These are phyloP conservation scores for Phytophthora hybrid DNA, from an alignment of 352 stramenopile genomes.

Conservation along the genomic window DNA sequence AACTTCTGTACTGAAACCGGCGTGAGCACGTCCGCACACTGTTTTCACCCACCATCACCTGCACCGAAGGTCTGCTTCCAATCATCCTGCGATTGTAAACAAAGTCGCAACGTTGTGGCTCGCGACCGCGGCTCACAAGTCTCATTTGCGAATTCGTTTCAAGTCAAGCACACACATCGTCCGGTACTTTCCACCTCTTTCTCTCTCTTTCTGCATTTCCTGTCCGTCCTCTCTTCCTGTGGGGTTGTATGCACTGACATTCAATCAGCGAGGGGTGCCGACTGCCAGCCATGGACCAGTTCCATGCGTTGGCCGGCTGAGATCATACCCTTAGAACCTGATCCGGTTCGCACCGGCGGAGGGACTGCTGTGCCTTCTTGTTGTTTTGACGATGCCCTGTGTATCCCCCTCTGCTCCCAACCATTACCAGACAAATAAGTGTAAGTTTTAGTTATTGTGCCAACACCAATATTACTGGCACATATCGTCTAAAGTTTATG, in stretches of 20 bases:
- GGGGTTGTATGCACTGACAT: conserved; percentile 44
- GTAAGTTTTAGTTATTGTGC: conserved; percentile 1
- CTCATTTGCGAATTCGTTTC: conserved; percentile 27
- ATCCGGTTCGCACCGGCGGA: conserved; percentile 72
- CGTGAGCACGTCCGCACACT: background rate
- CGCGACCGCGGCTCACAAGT: background rate
- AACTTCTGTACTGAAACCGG: too few species aligned
- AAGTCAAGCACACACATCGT: background rate
- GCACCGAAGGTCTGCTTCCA: conserved; percentile 1
- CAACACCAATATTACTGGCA: too few species aligned
- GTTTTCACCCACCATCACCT: background rate
- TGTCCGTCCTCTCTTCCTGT: background rate
- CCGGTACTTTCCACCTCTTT: conserved; percentile 1
- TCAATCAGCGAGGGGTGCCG: conserved; percentile 72
- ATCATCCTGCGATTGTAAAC: conserved; percentile 15
- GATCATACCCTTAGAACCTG: conserved; percentile 74
- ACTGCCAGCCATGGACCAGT: conserved; percentile 53
- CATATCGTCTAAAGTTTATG: too few species aligned
- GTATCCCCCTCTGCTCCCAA: conserved; percentile 18
- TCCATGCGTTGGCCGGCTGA: conserved; percentile 61
- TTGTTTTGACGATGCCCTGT: conserved; percentile 42
- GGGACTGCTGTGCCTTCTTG: conserved; percentile 54
- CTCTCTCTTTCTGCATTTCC: background rate
- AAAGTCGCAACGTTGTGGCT: background rate
- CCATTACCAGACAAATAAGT: conserved; percentile 10